Evolutionary conservation across 768 basidiomycete genomes (phyloP).

Genomic region (Paxillus rubicundulus): DNA sequence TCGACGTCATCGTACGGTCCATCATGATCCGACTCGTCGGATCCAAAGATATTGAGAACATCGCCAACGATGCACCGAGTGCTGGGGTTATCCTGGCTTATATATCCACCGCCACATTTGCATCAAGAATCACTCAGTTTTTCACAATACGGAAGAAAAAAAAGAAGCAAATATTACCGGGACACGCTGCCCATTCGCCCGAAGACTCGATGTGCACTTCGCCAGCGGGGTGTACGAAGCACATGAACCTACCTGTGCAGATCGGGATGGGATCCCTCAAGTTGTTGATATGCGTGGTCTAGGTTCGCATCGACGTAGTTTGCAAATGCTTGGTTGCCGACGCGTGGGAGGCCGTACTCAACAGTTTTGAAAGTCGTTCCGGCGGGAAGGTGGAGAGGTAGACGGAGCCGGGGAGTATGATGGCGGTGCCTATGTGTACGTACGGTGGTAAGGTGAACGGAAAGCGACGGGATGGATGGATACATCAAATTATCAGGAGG

Average conservation of each 20-base stretch:
- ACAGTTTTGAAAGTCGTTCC: slow-evolving; percentile 32
- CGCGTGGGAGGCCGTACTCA: slow-evolving; percentile 38
- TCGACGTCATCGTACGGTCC: slow-evolving; percentile 35
- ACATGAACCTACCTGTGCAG: slow-evolving; percentile 35
- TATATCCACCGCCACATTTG: too few relatives aligned
- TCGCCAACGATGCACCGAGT: slow-evolving; percentile 23
- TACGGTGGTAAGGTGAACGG: too few relatives aligned
- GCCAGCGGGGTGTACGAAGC: slow-evolving; percentile 39
- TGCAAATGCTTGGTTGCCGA: slow-evolving; percentile 61
- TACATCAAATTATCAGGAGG: background rate
- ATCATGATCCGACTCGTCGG: slow-evolving; percentile 44
- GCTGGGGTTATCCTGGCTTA: slow-evolving; percentile 61
- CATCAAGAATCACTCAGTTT: too few relatives aligned
- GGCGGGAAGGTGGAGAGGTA: slow-evolving; percentile 36
- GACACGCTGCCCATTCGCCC: slow-evolving; percentile 52
- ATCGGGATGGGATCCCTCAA: slow-evolving; percentile 39
- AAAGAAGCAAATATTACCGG: slow-evolving; percentile 33
- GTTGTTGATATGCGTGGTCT: slow-evolving; percentile 55
- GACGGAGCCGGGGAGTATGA: slow-evolving; percentile 39
- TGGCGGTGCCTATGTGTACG: slow-evolving; percentile 31
- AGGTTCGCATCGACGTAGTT: slow-evolving; percentile 49
- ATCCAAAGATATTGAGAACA: slow-evolving; percentile 41
- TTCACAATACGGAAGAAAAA: too few relatives aligned
- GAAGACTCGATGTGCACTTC: slow-evolving; percentile 46
- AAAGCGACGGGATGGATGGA: background rate